Evolutionary conservation across 768 basidiomycete species (phyloP), one percentile per base, ranked within the genome.

Genomic region (Calocybe indica): DNA sequence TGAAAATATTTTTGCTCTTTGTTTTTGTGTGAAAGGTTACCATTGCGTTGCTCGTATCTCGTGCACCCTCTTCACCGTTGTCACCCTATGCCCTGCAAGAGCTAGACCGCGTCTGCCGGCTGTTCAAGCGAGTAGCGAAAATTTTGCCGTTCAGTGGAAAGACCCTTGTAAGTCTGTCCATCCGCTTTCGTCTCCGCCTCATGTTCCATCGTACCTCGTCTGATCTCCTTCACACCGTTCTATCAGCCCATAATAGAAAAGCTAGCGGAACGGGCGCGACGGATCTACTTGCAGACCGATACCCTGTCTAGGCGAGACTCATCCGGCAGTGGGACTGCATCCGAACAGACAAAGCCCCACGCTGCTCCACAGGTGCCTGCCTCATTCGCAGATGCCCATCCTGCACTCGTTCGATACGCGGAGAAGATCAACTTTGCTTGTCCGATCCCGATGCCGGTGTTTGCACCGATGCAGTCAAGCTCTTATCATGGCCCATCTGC

Each of bases 131-230:
- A 40, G 82, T 80, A 7, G 75, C 76, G 12, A 71, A 72, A 46
- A 72, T 80, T n/a, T 68, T 83, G 40, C 76, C 81, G 5, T 78
- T 79, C 52, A 79, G 79, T 40, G 72, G 72, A 10, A 80, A 80
- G 56, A 76, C 80, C 31, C 65, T 83, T 40, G 84, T 81, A 55
- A 47, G 76, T 69, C 6, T 48, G 22, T 22, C 31, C 45, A 31
- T 22, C 48, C 34, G 36, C 36, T 51, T 29, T 45, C n/a, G 40
- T 41, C 29, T n/a, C 14, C 12, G 7, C 40, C 12, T 41, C 22
- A 34, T 28, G 13, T 13, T 12, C n/a, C 37, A 33, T 8, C 32
- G 29, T 31, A n/a, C 10, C 6, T 9, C 12, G 22, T 41, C 5
- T 28, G 14, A 9, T 44, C 11, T 29, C 13, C 9, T 15, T 49